phyloP scores from a whole-genome alignment of 2,329 filamentous ascomycete genomes.

The Aureobasidium mangrovei region DNA sequence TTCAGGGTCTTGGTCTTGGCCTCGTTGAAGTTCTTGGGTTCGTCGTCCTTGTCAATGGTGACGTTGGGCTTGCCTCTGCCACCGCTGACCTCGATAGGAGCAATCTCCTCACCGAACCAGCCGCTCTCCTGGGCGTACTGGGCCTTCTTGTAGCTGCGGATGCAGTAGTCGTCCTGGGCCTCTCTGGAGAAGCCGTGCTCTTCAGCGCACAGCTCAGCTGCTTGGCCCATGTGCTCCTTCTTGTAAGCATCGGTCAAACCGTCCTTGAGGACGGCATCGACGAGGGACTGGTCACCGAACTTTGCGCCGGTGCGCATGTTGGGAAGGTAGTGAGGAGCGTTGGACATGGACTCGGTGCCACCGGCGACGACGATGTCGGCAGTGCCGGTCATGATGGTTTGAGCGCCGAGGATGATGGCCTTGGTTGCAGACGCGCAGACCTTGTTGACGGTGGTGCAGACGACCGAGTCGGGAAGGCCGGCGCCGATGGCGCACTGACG shows the following conservation, averaged over 20 bases:
- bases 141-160: conserved; percentile 88
- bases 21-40: conserved; percentile 75
- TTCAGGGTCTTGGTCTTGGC: conserved; percentile 47
- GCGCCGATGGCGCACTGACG: conserved; percentile 87
- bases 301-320: conserved; percentile 80
- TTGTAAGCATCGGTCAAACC: conserved; percentile 91
- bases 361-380: conserved; percentile 88
- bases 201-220: conserved; percentile 81
- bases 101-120: conserved; percentile 77
- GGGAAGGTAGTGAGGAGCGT: conserved; percentile 90
- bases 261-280: conserved; percentile 90
- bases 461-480: conserved; percentile 68
- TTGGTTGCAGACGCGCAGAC: conserved; percentile 95
- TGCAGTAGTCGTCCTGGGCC: conserved; percentile 91
- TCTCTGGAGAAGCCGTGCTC: conserved; percentile 76
- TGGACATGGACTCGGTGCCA: conserved; percentile 97
- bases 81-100: conserved; percentile 77
- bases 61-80: conserved; percentile 83
- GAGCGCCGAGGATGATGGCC: conserved; percentile 85
- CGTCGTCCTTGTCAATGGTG: conserved; percentile 77
- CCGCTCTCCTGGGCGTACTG: conserved; percentile 76
- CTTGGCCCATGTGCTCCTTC: conserved; percentile 93
- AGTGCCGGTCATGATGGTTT: conserved; percentile 96
- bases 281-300: conserved; percentile 81
- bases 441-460: conserved; percentile 96